Evolutionary conservation across 2,329 filamentous ascomycete genomes (phyloP), one percentile per base, ranked within the genome.

Genomic region (Blastomyces percursus): DNA sequence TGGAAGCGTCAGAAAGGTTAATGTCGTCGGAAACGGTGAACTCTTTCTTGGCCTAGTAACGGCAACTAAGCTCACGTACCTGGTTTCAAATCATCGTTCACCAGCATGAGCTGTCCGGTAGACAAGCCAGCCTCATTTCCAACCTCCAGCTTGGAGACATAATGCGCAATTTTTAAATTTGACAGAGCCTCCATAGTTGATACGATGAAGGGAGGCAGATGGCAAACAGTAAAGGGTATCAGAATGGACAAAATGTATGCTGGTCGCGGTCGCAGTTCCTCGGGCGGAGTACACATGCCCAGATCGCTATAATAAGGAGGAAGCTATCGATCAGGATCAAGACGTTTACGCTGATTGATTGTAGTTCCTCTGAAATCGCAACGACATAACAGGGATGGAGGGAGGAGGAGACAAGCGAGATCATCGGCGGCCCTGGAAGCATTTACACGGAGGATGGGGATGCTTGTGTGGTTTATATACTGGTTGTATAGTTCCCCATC

Each of bases 51-150:
- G n/a, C 80, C 79, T 79, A 71, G 81, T 80, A 67, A 14, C 80
- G 71, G 81, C 80, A 67, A 90, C 91, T 66, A 94, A 80, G 75
- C 4, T 54, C 21, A 35, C 51, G 56, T 38, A 81, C 79, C 80
- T 72, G 81, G 81, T 67, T 90, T 91, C 66, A 94, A 80, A 75
- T 94, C 90, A 73, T 90, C 77, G 74, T 96, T 96, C 67, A 85
- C 89, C 72, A 96, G 82, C 87, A 96, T 91, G 68, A 95, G 80
- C 79, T 96, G 90, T 19, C 86, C 83, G 61, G 82, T 86, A 8
- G 86, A 89, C 70, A 96, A 81, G 55, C 90, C 90, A 1, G 87
- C 84, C 75, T 96, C 91, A 61, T 83, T 78, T 62, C 88, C 82
- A 63, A 94, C 89, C 55, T 88, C 86, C 62, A 92, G 72, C 78